These are phyloP conservation scores for Hymenoscyphus infarciens DNA, from an alignment of 2,329 filamentous ascomycete species.

Conservation along the genomic window DNA sequence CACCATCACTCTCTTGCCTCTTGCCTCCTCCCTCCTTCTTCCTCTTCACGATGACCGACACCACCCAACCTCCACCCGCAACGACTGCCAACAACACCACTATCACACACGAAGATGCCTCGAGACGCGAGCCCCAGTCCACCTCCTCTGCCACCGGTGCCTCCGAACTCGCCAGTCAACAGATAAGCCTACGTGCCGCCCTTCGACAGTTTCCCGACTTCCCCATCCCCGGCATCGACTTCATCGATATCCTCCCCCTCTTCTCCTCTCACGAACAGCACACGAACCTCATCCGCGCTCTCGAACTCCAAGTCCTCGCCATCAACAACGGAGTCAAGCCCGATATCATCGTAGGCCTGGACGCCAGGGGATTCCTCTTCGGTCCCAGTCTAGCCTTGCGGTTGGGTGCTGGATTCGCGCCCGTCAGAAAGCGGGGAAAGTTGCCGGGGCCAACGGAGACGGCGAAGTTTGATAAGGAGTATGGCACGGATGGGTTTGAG, in stretches of 20 bases:
- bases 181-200: conserved; percentile 66
- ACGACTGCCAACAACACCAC: conserved; percentile 22
- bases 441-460: conserved; percentile 85
- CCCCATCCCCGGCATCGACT: conserved; percentile 86
- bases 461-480: conserved; percentile 90
- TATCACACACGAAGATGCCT: conserved; percentile 27
- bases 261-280: conserved; percentile 78
- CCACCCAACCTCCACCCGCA: conserved; percentile 23
- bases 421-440: conserved; percentile 94
- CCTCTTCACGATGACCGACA: conserved; percentile 34
- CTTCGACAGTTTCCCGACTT: conserved; percentile 90
- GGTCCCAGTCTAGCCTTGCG: conserved; percentile 83
- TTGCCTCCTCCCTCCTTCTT: conserved; percentile 25
- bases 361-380: conserved; percentile 93
- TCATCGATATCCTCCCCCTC: conserved; percentile 96
- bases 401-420: conserved; percentile 82
- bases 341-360: conserved; percentile 89
- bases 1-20: conserved; percentile 12
- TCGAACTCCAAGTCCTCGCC: conserved; percentile 75
- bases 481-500: conserved; percentile 92
- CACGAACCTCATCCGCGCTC: conserved; percentile 72
- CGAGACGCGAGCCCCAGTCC: conserved; percentile 34
- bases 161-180: conserved; percentile 43
- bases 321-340: conserved; percentile 61
- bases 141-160: conserved; percentile 34